Evolutionary conservation across 495 filamentous ascomycete genomes (phyloP).

Genomic region (Parmelia sp.): DNA sequence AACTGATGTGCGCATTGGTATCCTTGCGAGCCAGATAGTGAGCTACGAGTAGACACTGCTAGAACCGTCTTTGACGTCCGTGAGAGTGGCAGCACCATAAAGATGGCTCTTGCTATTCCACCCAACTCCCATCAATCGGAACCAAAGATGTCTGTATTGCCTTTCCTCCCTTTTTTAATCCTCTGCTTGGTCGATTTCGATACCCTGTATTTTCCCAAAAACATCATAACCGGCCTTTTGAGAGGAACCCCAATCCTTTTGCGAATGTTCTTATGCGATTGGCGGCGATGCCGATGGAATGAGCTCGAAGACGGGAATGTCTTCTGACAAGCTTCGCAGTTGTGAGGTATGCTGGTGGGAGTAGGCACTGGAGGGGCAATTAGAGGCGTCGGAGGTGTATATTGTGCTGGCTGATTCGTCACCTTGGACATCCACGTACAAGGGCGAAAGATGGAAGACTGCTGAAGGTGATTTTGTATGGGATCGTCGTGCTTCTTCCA

Average conservation of each 20-base stretch:
- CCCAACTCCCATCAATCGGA: neutral
- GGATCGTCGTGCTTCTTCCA: constrained; percentile 19
- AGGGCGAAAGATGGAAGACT: neutral
- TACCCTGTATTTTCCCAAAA: constrained; percentile 12
- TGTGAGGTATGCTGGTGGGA: constrained; percentile 6
- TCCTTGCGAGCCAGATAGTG: neutral
- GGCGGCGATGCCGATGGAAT: constrained; percentile 13
- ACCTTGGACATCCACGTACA: constrained; percentile 17
- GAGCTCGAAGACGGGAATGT: constrained; percentile 17
- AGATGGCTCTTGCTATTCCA: neutral
- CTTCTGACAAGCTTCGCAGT: constrained; percentile 17
- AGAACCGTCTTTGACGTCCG: neutral
- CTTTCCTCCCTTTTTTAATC: neutral
- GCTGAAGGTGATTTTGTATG: constrained; percentile 6
- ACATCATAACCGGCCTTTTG: neutral
- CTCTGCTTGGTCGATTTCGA: constrained; percentile 5
- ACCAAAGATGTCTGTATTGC: neutral
- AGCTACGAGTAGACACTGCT: neutral
- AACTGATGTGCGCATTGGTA: neutral
- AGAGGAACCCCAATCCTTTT: constrained; percentile 6
- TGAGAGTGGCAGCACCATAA: neutral
- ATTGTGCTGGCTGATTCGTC: constrained; percentile 9
- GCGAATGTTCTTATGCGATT: neutral
- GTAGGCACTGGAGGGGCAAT: neutral
- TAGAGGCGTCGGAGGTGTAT: constrained; percentile 8